These are phyloP conservation scores for Acanthamoeba royreba DNA, from an alignment of 208 protist genomes.

Conservation along the genomic window DNA sequence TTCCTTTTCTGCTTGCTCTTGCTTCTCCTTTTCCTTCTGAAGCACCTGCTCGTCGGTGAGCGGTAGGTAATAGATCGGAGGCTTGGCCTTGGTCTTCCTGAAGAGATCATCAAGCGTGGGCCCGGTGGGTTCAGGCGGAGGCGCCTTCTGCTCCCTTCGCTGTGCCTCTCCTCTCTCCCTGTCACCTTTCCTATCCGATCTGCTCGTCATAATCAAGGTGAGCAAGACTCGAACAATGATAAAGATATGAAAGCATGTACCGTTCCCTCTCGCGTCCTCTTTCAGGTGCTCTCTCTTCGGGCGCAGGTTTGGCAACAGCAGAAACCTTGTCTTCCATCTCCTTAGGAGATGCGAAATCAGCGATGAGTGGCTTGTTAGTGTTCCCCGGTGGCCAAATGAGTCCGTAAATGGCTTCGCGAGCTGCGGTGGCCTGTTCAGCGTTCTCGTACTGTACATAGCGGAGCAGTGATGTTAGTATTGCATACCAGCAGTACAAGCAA, in stretches of 20 bases:
- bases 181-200: neutral
- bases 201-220: neutral
- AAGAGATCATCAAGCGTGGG: conserved; percentile 42
- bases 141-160: neutral
- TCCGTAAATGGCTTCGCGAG: conserved; percentile 10
- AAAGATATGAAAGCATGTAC: neutral
- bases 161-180: neutral
- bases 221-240: neutral
- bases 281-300: neutral
- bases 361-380: neutral
- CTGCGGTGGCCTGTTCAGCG: neutral
- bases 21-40: conserved; percentile 22
- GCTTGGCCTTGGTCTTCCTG: conserved; percentile 16
- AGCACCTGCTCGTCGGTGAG: conserved; percentile 28
- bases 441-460: conserved; percentile 45
- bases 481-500: too few species aligned
- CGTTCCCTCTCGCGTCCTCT: conserved; percentile 1
- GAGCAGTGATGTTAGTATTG: too few species aligned
- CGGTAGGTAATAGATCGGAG: conserved; percentile 22
- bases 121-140: neutral
- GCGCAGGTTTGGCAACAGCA: neutral
- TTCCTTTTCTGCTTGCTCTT: too few species aligned
- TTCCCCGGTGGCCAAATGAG: conserved; percentile 24
- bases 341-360: too few species aligned
- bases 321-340: too few species aligned